phyloP scores from a whole-genome alignment of 352 stramenopile species.

The Nothophytophthora sp. region DNA sequence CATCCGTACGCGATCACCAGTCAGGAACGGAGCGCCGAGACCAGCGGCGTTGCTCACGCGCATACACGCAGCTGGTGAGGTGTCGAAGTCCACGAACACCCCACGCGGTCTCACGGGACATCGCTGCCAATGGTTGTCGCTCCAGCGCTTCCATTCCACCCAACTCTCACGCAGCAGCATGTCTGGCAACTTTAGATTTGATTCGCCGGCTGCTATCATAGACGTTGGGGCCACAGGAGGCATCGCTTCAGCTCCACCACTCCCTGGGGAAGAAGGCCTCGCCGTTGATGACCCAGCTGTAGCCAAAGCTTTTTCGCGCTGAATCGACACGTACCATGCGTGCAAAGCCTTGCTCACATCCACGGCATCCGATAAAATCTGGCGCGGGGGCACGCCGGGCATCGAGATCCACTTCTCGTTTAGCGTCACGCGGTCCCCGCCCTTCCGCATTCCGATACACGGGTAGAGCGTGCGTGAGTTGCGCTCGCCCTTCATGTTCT shows the following conservation, averaged over 20 bases:
- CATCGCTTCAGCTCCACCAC: not conserved
- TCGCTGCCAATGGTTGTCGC: conserved; percentile 78
- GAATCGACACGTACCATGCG: conserved; percentile 70
- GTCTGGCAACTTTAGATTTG: conserved; percentile 50
- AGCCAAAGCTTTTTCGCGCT: conserved; percentile 29
- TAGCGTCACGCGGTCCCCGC: conserved; percentile 94
- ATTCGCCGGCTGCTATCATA: conserved; percentile 4
- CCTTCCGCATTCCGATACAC: conserved; percentile 96
- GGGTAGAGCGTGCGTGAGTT: conserved; percentile 93
- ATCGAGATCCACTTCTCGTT: conserved; percentile 94
- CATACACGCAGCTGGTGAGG: conserved; percentile 88
- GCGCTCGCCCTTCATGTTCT: conserved; percentile 90
- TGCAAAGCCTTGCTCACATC: conserved; percentile 91
- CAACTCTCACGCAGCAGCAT: conserved; percentile 73
- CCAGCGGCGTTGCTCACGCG: conserved; percentile 88
- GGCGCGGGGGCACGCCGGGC: conserved; percentile 68
- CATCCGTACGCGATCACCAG: conserved; percentile 94
- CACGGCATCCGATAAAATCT: conserved; percentile 85
- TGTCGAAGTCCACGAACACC: conserved; percentile 95
- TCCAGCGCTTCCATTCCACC: conserved; percentile 86
- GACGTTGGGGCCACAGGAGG: not conserved
- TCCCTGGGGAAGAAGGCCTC: conserved; percentile 2
- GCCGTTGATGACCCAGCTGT: conserved; percentile 7
- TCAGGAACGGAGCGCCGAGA: conserved; percentile 88
- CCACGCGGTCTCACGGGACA: conserved; percentile 80